Conservation (phyloP, 768 basidiomycete genomes). For the Auriscalpium orientale region DNA sequence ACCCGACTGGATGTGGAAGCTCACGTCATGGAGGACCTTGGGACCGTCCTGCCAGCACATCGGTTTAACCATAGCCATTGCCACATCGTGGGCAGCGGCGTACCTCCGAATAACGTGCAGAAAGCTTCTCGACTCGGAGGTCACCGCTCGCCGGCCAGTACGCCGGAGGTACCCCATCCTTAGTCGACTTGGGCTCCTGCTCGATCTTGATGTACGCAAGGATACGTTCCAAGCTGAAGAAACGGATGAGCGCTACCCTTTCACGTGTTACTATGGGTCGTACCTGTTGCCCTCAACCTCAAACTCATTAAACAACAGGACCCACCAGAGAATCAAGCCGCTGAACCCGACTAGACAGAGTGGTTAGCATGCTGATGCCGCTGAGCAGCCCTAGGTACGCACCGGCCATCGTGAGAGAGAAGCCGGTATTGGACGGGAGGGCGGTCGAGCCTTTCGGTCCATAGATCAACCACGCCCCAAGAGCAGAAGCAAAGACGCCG, state of each 20-base stretch:
- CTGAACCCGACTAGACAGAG: slow-evolving; percentile 42
- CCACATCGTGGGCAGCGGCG: background rate
- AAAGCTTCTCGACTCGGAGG: slow-evolving; percentile 42
- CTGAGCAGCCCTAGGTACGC: background rate
- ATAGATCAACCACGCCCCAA: slow-evolving; percentile 49
- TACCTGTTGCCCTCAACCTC: slow-evolving; percentile 32
- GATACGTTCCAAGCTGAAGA: slow-evolving; percentile 39
- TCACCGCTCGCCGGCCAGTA: slow-evolving; percentile 57
- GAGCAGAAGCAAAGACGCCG: slow-evolving; percentile 38
- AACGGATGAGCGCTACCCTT: background rate
- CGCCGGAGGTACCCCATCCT: slow-evolving; percentile 43
- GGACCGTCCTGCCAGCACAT: slow-evolving; percentile 36
- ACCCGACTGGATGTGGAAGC: slow-evolving; percentile 45
- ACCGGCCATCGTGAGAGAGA: slow-evolving; percentile 38
- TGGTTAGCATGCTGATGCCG: background rate
- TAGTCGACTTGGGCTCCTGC: slow-evolving; percentile 38
- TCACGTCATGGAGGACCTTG: slow-evolving; percentile 43
- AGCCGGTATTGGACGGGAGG: slow-evolving; percentile 30
- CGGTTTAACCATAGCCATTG: background rate
- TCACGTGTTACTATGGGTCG: background rate
- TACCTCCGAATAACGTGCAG: slow-evolving; percentile 38
- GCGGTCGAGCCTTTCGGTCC: slow-evolving; percentile 27
- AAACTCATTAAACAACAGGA: slow-evolving; percentile 34
- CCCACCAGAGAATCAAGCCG: slow-evolving; percentile 43
- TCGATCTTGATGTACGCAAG: slow-evolving; percentile 48